Conservation (phyloP, 2,329 filamentous ascomycete genomes). For the Paecilomyces sp. region DNA sequence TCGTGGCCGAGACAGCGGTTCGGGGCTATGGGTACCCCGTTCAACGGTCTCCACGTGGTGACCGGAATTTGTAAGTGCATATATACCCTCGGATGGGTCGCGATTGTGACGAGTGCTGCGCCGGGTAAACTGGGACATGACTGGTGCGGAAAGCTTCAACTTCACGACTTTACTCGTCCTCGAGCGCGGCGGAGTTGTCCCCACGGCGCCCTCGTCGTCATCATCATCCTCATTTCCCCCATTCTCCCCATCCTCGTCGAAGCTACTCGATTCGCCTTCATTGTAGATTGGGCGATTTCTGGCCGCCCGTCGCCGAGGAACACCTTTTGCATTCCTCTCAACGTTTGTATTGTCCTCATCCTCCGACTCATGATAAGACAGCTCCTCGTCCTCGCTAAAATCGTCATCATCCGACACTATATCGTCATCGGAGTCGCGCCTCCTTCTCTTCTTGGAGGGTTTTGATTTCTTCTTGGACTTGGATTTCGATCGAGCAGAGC, state of each 20-base stretch:
- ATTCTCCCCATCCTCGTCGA: slow-evolving; percentile 35
- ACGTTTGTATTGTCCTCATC: slow-evolving; percentile 32
- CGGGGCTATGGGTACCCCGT: slow-evolving; percentile 47
- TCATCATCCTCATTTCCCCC: slow-evolving; percentile 20
- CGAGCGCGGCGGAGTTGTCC: slow-evolving; percentile 10
- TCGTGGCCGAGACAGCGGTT: slow-evolving; percentile 22
- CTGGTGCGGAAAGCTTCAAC: slow-evolving; percentile 20
- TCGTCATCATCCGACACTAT: slow-evolving; percentile 31
- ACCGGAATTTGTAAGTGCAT: slow-evolving; percentile 53
- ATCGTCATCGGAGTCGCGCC: slow-evolving; percentile 41
- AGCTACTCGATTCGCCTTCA: slow-evolving; percentile 42
- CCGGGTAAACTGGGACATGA: slow-evolving; percentile 27
- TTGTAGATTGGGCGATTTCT: slow-evolving; percentile 51
- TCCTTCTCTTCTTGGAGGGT: slow-evolving; percentile 29
- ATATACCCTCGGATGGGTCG: slow-evolving; percentile 48
- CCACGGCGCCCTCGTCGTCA: slow-evolving; percentile 15
- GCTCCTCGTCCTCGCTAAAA: slow-evolving; percentile 33
- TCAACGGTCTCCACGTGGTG: slow-evolving; percentile 49
- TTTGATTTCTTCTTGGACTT: slow-evolving; percentile 26
- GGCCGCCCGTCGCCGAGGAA: slow-evolving; percentile 49
- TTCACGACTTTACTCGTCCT: slow-evolving; percentile 20
- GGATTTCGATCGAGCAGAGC: slow-evolving; percentile 22
- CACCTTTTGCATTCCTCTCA: slow-evolving; percentile 51
- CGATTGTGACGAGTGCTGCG: slow-evolving; percentile 55
- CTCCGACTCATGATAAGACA: slow-evolving; percentile 40